Percentiles rank a stretch among this genome's conserved stretches.
Conservation (phyloP, 1,139 yeast species). For the Lodderomyces oxycetoniae region DNA sequence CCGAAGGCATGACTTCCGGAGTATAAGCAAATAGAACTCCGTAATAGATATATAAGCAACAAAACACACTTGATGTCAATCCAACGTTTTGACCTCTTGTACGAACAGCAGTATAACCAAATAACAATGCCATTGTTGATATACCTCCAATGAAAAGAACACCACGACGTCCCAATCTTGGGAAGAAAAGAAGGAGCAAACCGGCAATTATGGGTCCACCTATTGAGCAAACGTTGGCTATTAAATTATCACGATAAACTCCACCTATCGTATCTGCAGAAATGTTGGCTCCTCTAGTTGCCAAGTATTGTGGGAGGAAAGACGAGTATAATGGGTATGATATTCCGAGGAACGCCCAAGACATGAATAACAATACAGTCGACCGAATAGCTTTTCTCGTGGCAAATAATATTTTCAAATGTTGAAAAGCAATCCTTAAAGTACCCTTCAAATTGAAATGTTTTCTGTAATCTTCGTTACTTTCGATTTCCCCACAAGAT, state of each 20-base stretch:
- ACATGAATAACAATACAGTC: slow-evolving; percentile 25
- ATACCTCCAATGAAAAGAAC: slow-evolving; percentile 32
- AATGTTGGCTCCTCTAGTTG: slow-evolving; percentile 37
- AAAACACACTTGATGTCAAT: slow-evolving; percentile 26
- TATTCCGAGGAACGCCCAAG: slow-evolving; percentile 37
- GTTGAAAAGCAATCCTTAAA: slow-evolving; percentile 17
- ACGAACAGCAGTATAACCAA: slow-evolving; percentile 31
- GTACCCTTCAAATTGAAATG: slow-evolving; percentile 18
- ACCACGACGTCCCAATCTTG: slow-evolving; percentile 30
- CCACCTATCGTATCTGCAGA: slow-evolving; percentile 24
- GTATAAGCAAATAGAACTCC: slow-evolving; percentile 32
- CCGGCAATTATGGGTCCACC: slow-evolving; percentile 35
- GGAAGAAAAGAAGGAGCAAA: slow-evolving; percentile 21
- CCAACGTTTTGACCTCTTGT: slow-evolving; percentile 28
- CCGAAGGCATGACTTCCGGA: slow-evolving; percentile 33
- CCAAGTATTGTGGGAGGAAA: slow-evolving; percentile 35
- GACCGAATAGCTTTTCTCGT: slow-evolving; percentile 24
- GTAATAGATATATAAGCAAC: slow-evolving; percentile 29
- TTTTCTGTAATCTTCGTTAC: slow-evolving; percentile 22
- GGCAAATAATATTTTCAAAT: slow-evolving; percentile 26
- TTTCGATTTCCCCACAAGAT: slow-evolving; percentile 39
- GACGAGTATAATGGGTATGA: slow-evolving; percentile 37
- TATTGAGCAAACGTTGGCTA: slow-evolving; percentile 25
- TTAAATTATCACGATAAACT: slow-evolving; percentile 29
- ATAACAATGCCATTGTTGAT: slow-evolving; percentile 29